These are phyloP conservation scores for Ramaria sp. DNA, from an alignment of 768 basidiomycete species.

Conservation along the genomic window DNA sequence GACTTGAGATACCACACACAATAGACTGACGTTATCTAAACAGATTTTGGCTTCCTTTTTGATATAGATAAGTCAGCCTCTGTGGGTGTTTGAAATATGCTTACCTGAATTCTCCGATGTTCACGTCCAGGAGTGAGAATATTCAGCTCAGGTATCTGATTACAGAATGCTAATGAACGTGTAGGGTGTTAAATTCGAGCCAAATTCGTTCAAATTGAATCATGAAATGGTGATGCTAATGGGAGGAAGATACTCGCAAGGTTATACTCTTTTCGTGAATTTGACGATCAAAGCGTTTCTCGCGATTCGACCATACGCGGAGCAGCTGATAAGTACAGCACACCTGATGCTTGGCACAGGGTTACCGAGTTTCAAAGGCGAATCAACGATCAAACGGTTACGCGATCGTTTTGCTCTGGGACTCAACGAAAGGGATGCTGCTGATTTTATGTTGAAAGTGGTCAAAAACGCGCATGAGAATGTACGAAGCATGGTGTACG, in stretches of 20 bases:
- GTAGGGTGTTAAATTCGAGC: slow-evolving; percentile 97
- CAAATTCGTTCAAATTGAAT: slow-evolving; percentile 94
- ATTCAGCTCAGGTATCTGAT: background rate
- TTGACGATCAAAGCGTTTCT: slow-evolving; percentile 95
- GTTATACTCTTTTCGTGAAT: slow-evolving; percentile 89
- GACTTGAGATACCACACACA: background rate
- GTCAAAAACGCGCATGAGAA: slow-evolving; percentile 94
- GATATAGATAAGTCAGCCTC: slow-evolving; percentile 86
- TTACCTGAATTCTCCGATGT: slow-evolving; percentile 11
- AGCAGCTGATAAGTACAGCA: slow-evolving; percentile 80
- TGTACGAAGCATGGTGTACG: slow-evolving; percentile 84
- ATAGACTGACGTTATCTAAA: slow-evolving; percentile 10
- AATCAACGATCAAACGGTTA: slow-evolving; percentile 78
- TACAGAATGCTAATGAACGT: background rate
- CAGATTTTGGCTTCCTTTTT: slow-evolving; percentile 92
- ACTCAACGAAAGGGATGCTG: slow-evolving; percentile 81
- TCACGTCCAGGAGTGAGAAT: slow-evolving; percentile 44
- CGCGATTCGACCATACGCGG: slow-evolving; percentile 88
- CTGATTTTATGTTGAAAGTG: slow-evolving; percentile 84
- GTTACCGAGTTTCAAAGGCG: slow-evolving; percentile 95
- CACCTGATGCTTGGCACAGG: slow-evolving; percentile 93
- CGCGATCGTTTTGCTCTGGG: slow-evolving; percentile 78
- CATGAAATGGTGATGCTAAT: slow-evolving; percentile 98
- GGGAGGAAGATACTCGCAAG: slow-evolving; percentile 92
- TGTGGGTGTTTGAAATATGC: background rate